A percentile compares a stretch with the other conserved stretches of the same genome.
Evolutionary conservation across 2,329 filamentous ascomycete genomes (phyloP).

Genomic region (Podosphaera fusca): DNA sequence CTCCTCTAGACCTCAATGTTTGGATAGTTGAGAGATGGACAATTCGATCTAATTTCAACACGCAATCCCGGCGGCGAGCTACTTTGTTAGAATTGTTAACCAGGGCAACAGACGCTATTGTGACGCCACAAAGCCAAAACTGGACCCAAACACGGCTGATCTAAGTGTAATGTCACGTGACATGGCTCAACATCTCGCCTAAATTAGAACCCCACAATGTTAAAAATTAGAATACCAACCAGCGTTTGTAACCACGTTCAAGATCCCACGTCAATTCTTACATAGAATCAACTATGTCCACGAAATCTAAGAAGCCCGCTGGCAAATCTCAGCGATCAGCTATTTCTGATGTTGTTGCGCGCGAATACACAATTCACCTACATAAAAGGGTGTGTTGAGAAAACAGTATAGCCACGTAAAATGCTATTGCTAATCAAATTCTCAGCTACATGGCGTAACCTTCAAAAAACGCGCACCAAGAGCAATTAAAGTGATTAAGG

Average conservation of each 20-base stretch:
- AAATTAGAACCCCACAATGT: neutral
- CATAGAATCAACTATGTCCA: conserved; percentile 24
- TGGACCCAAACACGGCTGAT: neutral
- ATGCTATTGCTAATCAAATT: conserved; percentile 24
- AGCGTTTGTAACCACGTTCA: no score
- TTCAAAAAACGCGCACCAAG: conserved; percentile 99
- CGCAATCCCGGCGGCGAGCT: neutral
- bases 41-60: neutral
- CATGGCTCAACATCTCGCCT: neutral
- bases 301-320: conserved; percentile 39
- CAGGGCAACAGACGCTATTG: no score
- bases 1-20: neutral
- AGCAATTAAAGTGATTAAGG: conserved; percentile 99
- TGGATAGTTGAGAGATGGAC: neutral
- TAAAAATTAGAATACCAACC: neutral
- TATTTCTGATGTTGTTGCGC: conserved; percentile 95
- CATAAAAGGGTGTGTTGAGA: conserved; percentile 86
- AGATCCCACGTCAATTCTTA: neutral
- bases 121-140: no score
- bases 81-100: no score
- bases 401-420: conserved; percentile 1
- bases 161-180: neutral
- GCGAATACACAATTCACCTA: conserved; percentile 99
- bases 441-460: conserved; percentile 76
- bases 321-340: conserved; percentile 66